Evolutionary conservation across 2,329 filamentous ascomycete genomes (phyloP).

Genomic region (Curvularia lunata): DNA sequence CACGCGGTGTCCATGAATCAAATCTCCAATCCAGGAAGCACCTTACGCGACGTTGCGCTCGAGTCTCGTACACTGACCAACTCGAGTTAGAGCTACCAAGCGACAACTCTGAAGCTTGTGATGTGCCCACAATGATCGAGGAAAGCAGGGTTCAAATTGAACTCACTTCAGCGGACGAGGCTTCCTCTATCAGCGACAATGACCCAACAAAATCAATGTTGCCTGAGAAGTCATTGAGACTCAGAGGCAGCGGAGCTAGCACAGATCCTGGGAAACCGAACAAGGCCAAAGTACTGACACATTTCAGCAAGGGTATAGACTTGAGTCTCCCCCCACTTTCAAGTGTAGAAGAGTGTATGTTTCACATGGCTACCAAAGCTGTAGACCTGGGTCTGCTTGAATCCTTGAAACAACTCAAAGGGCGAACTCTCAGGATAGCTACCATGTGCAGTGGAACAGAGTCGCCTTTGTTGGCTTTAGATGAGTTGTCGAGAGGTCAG

Average conservation of each 20-base stretch:
- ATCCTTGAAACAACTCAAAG: slow-evolving; percentile 45
- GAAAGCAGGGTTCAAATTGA: slow-evolving; percentile 9
- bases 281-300: background rate
- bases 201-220: background rate
- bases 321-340: slow-evolving; percentile 54
- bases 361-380: slow-evolving; percentile 54
- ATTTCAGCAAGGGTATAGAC: slow-evolving; percentile 36
- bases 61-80: slow-evolving; percentile 23
- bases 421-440: slow-evolving; percentile 60
- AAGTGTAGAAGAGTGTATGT: slow-evolving; percentile 58
- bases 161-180: slow-evolving; percentile 1
- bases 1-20: background rate
- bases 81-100: slow-evolving; percentile 1
- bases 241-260: slow-evolving; percentile 9
- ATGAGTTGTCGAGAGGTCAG: slow-evolving; percentile 55
- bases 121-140: background rate
- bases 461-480: slow-evolving; percentile 70
- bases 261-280: background rate
- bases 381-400: slow-evolving; percentile 41
- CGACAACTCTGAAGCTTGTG: slow-evolving; percentile 9
- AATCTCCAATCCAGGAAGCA: background rate
- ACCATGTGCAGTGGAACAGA: slow-evolving; percentile 84
- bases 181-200: background rate
- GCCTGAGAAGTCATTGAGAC: background rate
- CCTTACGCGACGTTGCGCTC: slow-evolving; percentile 13